Percentiles rank a stretch among this genome's conserved stretches.
These are phyloP conservation scores for Agrocybe praecox DNA, from an alignment of 768 basidiomycete genomes.

Conservation along the genomic window DNA sequence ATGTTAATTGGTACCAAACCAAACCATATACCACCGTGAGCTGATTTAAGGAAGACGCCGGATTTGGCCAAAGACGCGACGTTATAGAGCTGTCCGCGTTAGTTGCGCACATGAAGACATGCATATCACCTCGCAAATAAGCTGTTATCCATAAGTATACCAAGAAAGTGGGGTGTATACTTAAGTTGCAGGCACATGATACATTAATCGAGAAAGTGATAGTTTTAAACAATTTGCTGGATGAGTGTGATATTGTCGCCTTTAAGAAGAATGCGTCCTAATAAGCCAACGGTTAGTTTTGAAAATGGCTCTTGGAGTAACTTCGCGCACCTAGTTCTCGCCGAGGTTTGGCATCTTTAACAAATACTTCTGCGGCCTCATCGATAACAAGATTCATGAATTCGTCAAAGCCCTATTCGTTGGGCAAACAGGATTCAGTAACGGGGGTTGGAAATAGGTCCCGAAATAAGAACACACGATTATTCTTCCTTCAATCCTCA, in stretches of 20 bases:
- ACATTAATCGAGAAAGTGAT: background rate
- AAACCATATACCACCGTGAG: too few species aligned
- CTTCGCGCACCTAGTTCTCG: constrained; percentile 74
- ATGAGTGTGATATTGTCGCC: constrained; percentile 99
- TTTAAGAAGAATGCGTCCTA: constrained; percentile 94
- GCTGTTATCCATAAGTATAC: background rate
- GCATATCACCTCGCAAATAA: background rate
- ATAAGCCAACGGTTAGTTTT: constrained; percentile 5
- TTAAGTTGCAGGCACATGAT: background rate
- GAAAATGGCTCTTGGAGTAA: background rate
- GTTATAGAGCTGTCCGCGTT: background rate
- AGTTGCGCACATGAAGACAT: background rate
- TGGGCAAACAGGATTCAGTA: background rate
- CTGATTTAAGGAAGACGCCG: background rate
- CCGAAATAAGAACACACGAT: constrained; percentile 64
- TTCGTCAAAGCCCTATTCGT: constrained; percentile 92
- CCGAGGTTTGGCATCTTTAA: constrained; percentile 86
- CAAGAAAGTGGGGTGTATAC: background rate
- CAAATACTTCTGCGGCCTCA: constrained; percentile 89
- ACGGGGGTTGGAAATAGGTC: background rate
- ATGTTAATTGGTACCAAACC: too few species aligned
- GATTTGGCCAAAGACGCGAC: background rate
- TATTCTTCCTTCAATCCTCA: constrained; percentile 95
- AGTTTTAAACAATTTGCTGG: constrained; percentile 54
- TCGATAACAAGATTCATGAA: constrained; percentile 99